These are phyloP conservation scores for Usnea hakonensis DNA, from an alignment of 495 filamentous ascomycete species.

Conservation along the genomic window DNA sequence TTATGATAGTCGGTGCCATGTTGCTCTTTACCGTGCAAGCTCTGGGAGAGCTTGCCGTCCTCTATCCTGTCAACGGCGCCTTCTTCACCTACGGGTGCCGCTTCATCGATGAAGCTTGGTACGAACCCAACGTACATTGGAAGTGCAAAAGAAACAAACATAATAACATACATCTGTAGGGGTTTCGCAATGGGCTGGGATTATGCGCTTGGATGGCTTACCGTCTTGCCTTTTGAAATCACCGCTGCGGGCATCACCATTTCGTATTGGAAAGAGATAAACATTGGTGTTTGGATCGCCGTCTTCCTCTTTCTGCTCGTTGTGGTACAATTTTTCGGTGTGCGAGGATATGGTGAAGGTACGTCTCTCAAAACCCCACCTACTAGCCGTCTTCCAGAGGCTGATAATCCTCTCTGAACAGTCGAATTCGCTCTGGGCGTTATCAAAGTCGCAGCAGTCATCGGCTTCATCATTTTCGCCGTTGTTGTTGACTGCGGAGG, in stretches of 20 bases:
- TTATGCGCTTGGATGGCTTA: constrained; percentile 65
- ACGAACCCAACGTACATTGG: background rate
- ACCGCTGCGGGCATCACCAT: constrained; percentile 74
- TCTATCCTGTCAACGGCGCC: constrained; percentile 60
- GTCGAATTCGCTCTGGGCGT: constrained; percentile 39
- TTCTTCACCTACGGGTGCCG: constrained; percentile 50
- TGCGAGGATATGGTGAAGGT: constrained; percentile 67
- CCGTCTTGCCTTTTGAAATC: constrained; percentile 51
- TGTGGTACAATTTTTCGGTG: constrained; percentile 45
- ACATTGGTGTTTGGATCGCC: constrained; percentile 55
- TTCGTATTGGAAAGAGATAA: constrained; percentile 60
- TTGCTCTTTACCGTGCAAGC: constrained; percentile 54
- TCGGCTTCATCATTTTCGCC: constrained; percentile 66
- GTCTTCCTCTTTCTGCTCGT: constrained; percentile 46
- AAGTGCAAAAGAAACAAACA: background rate
- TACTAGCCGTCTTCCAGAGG: background rate
- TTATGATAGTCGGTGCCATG: constrained; percentile 46
- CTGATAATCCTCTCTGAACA: constrained; percentile 8
- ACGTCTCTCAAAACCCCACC: constrained; percentile 27
- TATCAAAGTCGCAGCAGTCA: constrained; percentile 49
- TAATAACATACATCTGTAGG: constrained; percentile 23
- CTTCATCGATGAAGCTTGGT: constrained; percentile 53
- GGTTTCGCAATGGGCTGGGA: constrained; percentile 55
- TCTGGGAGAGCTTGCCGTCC: constrained; percentile 60
- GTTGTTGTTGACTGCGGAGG: constrained; percentile 63